Evolutionary conservation across 306 rosid genomes (phyloP).

Genomic region (Fagus sylvatica): DNA sequence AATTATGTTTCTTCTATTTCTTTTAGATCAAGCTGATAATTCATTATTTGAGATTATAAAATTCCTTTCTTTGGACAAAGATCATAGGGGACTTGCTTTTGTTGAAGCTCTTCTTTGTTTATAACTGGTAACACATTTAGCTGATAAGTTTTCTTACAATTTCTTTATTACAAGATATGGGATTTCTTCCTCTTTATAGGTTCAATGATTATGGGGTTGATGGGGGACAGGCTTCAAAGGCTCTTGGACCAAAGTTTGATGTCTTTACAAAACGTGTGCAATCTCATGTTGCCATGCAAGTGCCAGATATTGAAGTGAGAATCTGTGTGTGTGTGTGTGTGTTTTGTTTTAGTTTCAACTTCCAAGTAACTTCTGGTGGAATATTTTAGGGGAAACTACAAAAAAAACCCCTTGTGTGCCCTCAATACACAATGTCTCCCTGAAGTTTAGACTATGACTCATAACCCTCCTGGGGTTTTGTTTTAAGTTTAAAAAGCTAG

Average conservation of each 20-base stretch:
- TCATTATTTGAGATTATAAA: neutral
- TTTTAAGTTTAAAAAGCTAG: no score
- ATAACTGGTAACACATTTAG: neutral
- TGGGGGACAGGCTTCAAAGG: constrained; percentile 54
- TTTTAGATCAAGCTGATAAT: neutral
- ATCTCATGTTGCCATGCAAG: constrained; percentile 40
- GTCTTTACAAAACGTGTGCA: constrained; percentile 36
- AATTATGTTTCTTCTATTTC: neutral
- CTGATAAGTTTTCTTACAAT: neutral
- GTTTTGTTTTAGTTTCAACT: neutral
- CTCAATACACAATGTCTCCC: no score
- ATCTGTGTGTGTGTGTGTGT: constrained; percentile 2
- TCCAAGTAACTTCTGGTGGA: neutral
- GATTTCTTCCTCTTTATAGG: constrained; percentile 24
- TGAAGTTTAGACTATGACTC: no score
- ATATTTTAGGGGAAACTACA: no score
- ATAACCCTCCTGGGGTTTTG: no score
- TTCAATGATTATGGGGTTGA: constrained; percentile 51
- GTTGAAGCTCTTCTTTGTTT: neutral
- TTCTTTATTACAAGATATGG: constrained; percentile 3
- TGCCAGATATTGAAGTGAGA: constrained; percentile 56
- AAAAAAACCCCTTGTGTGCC: no score
- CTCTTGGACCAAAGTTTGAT: constrained; percentile 52
- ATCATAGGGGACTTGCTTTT: neutral
- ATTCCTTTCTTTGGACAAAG: neutral